Evolutionary conservation across 2,329 filamentous ascomycete species (phyloP).

Genomic region (Nigrospora sphaerica): DNA sequence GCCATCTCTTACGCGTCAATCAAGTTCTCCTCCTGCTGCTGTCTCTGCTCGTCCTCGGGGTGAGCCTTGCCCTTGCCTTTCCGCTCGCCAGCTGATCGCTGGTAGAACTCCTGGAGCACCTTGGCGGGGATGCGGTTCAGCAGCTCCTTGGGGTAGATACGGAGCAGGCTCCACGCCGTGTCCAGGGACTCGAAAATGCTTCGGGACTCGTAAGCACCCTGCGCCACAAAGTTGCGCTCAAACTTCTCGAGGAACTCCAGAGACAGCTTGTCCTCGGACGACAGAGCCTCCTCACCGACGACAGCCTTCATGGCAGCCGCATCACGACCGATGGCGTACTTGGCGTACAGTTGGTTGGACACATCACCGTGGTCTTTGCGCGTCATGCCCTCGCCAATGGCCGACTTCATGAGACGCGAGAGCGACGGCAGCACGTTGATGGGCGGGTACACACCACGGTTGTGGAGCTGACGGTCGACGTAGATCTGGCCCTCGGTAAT

Average conservation of each 20-base stretch:
- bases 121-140: slow-evolving; percentile 91
- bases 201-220: slow-evolving; percentile 87
- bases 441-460: slow-evolving; percentile 96
- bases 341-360: slow-evolving; percentile 98
- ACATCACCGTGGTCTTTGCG: slow-evolving; percentile 96
- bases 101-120: slow-evolving; percentile 77
- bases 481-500: slow-evolving; percentile 99
- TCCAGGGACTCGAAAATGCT: slow-evolving; percentile 91
- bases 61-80: slow-evolving; percentile 50
- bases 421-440: slow-evolving; percentile 98
- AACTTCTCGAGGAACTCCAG: slow-evolving; percentile 99
- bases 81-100: slow-evolving; percentile 54
- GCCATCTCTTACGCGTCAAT: slow-evolving; percentile 44
- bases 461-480: slow-evolving; percentile 86
- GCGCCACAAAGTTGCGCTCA: slow-evolving; percentile 87
- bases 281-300: slow-evolving; percentile 94
- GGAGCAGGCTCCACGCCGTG: slow-evolving; percentile 89
- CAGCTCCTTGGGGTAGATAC: slow-evolving; percentile 96
- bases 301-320: slow-evolving; percentile 99
- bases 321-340: slow-evolving; percentile 98
- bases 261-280: slow-evolving; percentile 92
- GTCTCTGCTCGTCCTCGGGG: slow-evolving; percentile 25
- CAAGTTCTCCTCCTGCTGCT: slow-evolving; percentile 47
- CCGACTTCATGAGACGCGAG: slow-evolving; percentile 99
- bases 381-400: slow-evolving; percentile 95